Percentiles rank a stretch among this genome's conserved stretches.
These are phyloP conservation scores for Filosporella fistucella DNA, from an alignment of 495 filamentous ascomycete species.

Conservation along the genomic window DNA sequence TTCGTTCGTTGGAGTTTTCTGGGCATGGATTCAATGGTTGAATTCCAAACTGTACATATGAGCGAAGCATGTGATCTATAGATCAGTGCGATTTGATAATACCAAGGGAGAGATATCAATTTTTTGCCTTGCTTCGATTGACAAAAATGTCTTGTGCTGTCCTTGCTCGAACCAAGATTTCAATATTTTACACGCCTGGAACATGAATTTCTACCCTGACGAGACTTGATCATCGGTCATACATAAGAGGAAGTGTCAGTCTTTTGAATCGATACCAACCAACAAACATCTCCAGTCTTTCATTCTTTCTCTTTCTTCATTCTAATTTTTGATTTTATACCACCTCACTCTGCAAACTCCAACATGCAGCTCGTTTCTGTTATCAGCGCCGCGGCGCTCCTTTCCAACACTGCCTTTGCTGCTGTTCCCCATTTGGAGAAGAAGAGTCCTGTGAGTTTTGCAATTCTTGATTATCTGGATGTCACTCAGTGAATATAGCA, in stretches of 20 bases:
- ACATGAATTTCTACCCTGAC: not conserved
- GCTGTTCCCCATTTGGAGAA: not conserved
- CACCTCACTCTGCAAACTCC: too few species aligned
- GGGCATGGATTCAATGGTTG: not conserved
- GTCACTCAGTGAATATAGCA: not conserved
- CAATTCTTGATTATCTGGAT: not conserved
- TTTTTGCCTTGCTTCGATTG: not conserved
- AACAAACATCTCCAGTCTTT: not conserved
- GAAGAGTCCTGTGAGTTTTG: not conserved
- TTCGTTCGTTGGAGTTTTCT: conserved; percentile 12
- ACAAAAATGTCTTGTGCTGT: not conserved
- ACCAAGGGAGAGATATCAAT: too few species aligned
- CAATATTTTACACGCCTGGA: not conserved
- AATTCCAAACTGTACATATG: conserved; percentile 14
- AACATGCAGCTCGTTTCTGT: conserved; percentile 17
- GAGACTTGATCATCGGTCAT: not conserved
- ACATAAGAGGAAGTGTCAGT: not conserved
- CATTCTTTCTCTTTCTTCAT: not conserved
- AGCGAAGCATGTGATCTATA: conserved; percentile 11
- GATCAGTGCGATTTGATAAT: conserved; percentile 3
- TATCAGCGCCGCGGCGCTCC: conserved; percentile 15
- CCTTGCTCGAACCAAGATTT: not conserved
- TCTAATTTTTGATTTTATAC: not conserved
- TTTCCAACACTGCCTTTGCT: conserved; percentile 10
- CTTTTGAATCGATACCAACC: not conserved